phyloP scores from a whole-genome alignment of 352 stramenopile genomes.

The Phytophthora uliginosa region DNA sequence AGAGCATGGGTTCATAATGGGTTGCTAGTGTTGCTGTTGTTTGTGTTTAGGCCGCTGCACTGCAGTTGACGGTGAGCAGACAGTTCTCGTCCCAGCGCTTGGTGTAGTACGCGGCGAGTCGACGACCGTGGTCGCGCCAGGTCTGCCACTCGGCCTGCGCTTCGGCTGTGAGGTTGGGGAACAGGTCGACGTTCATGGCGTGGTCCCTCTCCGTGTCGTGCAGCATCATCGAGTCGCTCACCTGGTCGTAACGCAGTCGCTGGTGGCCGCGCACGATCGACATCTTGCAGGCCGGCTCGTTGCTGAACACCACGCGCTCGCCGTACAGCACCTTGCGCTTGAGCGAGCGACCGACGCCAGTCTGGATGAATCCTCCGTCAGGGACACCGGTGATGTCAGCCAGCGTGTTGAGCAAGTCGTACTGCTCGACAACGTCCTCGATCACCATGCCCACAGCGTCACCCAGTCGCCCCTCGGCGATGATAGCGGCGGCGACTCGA shows the following conservation, averaged over 20 bases:
- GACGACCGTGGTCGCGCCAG: slow-evolving; percentile 38
- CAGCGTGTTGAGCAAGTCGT: slow-evolving; percentile 53
- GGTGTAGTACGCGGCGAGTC: slow-evolving; percentile 65
- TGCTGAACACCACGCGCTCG: slow-evolving; percentile 57
- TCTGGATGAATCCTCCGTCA: slow-evolving; percentile 41
- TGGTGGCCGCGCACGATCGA: slow-evolving; percentile 42
- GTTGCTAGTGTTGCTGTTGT: neutral
- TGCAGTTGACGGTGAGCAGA: slow-evolving; percentile 42
- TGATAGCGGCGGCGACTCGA: slow-evolving; percentile 37
- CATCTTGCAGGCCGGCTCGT: slow-evolving; percentile 56
- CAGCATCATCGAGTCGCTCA: slow-evolving; percentile 39
- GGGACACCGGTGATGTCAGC: slow-evolving; percentile 49
- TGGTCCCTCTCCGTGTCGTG: slow-evolving; percentile 52
- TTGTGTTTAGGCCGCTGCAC: neutral
- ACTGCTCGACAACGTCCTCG: slow-evolving; percentile 43
- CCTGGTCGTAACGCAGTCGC: slow-evolving; percentile 55
- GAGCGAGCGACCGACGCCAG: slow-evolving; percentile 48
- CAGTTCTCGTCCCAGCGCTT: slow-evolving; percentile 55
- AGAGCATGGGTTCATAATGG: neutral
- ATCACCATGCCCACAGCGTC: slow-evolving; percentile 37
- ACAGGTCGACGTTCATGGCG: slow-evolving; percentile 45
- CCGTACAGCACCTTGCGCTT: slow-evolving; percentile 48
- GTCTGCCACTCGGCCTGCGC: slow-evolving; percentile 29
- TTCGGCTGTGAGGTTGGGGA: slow-evolving; percentile 29
- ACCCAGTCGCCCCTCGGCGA: slow-evolving; percentile 48